These are phyloP conservation scores for Fomitopsis pulvina DNA, from an alignment of 768 basidiomycete species.

Conservation along the genomic window DNA sequence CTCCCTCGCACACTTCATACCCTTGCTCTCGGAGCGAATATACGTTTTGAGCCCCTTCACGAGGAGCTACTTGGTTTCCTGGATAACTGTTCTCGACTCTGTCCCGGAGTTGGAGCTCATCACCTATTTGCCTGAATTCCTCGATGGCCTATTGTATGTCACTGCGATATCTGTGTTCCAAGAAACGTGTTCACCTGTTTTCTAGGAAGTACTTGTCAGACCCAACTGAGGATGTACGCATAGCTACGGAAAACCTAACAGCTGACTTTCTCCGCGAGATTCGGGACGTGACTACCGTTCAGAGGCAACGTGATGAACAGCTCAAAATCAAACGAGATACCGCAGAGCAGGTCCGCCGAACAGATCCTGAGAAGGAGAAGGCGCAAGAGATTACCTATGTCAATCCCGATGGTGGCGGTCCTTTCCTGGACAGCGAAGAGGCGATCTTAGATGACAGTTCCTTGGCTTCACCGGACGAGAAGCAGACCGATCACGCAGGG, in stretches of 20 bases:
- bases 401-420: conserved; percentile 47
- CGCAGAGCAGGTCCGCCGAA: conserved; percentile 35
- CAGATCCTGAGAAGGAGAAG: conserved; percentile 40
- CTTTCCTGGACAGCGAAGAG: conserved; percentile 46
- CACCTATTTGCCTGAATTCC: conserved; percentile 88
- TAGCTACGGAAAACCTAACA: conserved; percentile 84
- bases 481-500: conserved; percentile 44
- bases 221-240: conserved; percentile 87
- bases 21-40: conserved; percentile 86
- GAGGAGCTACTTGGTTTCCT: conserved; percentile 91
- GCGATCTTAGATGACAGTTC: conserved; percentile 15
- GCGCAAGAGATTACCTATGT: conserved; percentile 54
- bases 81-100: conserved; percentile 94
- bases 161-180: conserved; percentile 3
- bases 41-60: conserved; percentile 96
- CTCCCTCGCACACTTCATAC: conserved; percentile 91
- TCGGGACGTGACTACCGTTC: conserved; percentile 73
- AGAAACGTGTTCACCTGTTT: conserved; percentile 9
- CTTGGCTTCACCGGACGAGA: conserved; percentile 18
- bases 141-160: conserved; percentile 85
- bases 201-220: conserved; percentile 90
- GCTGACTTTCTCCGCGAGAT: conserved; percentile 90
- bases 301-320: conserved; percentile 55
- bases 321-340: conserved; percentile 33
- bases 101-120: conserved; percentile 96